Evolutionary conservation across 2,329 filamentous ascomycete species (phyloP).

Genomic region (Aspergillus tamarii): DNA sequence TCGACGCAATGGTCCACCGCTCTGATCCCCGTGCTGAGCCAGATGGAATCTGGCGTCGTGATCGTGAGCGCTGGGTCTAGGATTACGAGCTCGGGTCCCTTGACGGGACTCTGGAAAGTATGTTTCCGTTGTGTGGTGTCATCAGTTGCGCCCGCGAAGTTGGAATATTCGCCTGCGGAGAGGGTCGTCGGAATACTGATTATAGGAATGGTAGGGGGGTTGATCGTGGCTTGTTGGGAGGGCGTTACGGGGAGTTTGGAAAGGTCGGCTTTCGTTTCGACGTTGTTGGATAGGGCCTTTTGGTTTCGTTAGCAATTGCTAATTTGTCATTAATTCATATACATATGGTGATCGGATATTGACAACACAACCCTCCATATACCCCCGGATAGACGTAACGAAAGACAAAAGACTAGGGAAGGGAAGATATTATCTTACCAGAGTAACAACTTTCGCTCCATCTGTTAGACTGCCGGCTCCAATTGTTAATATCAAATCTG

Average conservation of each 20-base stretch:
- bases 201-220: constrained; percentile 35
- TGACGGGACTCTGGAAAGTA: constrained; percentile 40
- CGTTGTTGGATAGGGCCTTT: constrained; percentile 54
- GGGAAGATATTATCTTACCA: constrained; percentile 37
- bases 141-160: constrained; percentile 44
- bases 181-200: constrained; percentile 48
- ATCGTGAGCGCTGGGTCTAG: constrained; percentile 60
- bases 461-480: constrained; percentile 62
- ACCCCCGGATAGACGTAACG: no score
- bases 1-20: constrained; percentile 64
- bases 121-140: constrained; percentile 41
- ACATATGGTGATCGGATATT: neutral
- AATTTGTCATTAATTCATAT: neutral
- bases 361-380: no score
- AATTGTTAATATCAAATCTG: constrained; percentile 58
- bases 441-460: constrained; percentile 56
- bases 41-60: constrained; percentile 56
- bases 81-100: constrained; percentile 57
- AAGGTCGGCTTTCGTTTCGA: constrained; percentile 43
- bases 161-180: constrained; percentile 47
- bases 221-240: constrained; percentile 27
- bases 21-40: constrained; percentile 56
- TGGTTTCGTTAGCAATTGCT: neutral
- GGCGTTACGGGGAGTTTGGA: constrained; percentile 37
- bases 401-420: neutral